These are phyloP conservation scores for Kregervanrija pseudodelftensis DNA, from an alignment of 805 yeast genomes.

Conservation along the genomic window DNA sequence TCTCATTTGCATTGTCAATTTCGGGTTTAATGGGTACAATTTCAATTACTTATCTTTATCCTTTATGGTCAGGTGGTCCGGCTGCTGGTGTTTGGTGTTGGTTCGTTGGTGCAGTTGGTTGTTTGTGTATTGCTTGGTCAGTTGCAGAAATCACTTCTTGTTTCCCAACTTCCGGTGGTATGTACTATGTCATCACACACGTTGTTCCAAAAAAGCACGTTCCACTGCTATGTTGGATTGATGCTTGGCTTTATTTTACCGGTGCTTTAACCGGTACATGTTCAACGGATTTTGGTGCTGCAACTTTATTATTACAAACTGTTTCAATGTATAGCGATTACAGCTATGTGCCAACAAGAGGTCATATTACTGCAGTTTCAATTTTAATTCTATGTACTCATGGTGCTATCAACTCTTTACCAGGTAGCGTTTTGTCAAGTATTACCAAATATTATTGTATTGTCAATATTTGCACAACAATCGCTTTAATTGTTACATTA, in stretches of 20 bases:
- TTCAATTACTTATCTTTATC: slow-evolving; percentile 44
- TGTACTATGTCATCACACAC: slow-evolving; percentile 40
- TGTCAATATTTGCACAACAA: slow-evolving; percentile 39
- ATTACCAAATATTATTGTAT: slow-evolving; percentile 47
- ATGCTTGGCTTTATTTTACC: slow-evolving; percentile 44
- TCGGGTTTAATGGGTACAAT: slow-evolving; percentile 62
- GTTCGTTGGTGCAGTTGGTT: slow-evolving; percentile 47
- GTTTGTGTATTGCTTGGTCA: slow-evolving; percentile 45
- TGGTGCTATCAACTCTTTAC: slow-evolving; percentile 43
- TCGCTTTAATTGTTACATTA: slow-evolving; percentile 46
- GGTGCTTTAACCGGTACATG: slow-evolving; percentile 46
- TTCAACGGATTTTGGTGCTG: slow-evolving; percentile 47
- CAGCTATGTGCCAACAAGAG: slow-evolving; percentile 34
- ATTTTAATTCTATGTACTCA: slow-evolving; percentile 44
- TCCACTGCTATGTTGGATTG: slow-evolving; percentile 48
- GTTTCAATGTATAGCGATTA: slow-evolving; percentile 32
- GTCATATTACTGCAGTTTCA: slow-evolving; percentile 42
- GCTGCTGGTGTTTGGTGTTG: slow-evolving; percentile 62
- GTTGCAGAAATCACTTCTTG: slow-evolving; percentile 44
- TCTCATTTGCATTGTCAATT: slow-evolving; percentile 57
- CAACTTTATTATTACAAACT: slow-evolving; percentile 39
- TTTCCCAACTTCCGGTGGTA: slow-evolving; percentile 49
- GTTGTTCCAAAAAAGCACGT: slow-evolving; percentile 43
- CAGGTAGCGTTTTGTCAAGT: slow-evolving; percentile 42
- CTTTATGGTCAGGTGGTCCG: slow-evolving; percentile 49